Evolutionary conservation across 1,139 yeast species (phyloP).

Genomic region (Nakaseomyces glabratus): DNA sequence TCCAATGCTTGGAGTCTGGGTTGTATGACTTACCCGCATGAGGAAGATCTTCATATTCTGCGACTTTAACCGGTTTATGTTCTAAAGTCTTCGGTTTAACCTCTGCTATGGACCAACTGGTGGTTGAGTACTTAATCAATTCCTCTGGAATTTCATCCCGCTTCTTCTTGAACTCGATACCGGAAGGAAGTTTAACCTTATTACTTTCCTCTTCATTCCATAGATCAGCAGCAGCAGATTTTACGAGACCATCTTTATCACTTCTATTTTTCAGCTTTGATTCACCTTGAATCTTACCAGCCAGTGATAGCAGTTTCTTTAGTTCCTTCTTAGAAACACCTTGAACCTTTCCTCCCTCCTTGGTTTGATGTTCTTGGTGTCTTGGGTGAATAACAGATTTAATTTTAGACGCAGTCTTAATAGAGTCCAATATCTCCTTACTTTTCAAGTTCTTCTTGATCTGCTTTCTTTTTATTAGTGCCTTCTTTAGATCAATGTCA

Average conservation of each 20-base stretch:
- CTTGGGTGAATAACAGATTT: slow-evolving; percentile 47
- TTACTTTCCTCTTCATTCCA: slow-evolving; percentile 44
- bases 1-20: slow-evolving; percentile 84
- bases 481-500: slow-evolving; percentile 39
- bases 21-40: slow-evolving; percentile 90
- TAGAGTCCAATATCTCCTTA: slow-evolving; percentile 56
- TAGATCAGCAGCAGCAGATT: slow-evolving; percentile 47
- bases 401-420: slow-evolving; percentile 60
- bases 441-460: slow-evolving; percentile 50
- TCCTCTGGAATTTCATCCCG: slow-evolving; percentile 34
- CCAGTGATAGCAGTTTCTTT: slow-evolving; percentile 60
- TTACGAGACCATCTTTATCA: slow-evolving; percentile 55
- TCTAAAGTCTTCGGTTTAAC: slow-evolving; percentile 50
- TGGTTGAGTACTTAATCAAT: slow-evolving; percentile 36
- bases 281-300: slow-evolving; percentile 63
- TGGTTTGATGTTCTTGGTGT: slow-evolving; percentile 26
- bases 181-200: slow-evolving; percentile 24
- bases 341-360: slow-evolving; percentile 41
- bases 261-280: slow-evolving; percentile 43
- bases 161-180: slow-evolving; percentile 20
- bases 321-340: slow-evolving; percentile 64
- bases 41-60: slow-evolving; percentile 45
- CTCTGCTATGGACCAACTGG: slow-evolving; percentile 46
- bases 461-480: slow-evolving; percentile 35
- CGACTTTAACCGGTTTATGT: slow-evolving; percentile 44